Evolutionary conservation across 2,329 filamentous ascomycete species (phyloP), one percentile per base, ranked within the genome.

Genomic region (Penicillium glabrum): DNA sequence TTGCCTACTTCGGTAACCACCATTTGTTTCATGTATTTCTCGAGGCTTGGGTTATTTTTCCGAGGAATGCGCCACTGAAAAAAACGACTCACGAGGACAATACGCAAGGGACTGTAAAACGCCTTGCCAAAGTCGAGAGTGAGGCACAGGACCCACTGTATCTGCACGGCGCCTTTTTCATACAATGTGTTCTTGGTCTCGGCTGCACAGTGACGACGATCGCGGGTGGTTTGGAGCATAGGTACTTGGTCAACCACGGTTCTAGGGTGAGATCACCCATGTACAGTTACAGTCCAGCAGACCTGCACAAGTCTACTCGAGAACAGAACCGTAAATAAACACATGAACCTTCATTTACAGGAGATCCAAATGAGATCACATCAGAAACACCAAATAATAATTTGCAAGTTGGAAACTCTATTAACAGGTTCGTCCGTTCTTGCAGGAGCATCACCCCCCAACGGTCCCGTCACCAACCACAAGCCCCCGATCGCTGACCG

Each of bases 391-490:
- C 9, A 8, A 5, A 39, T 19, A 19, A 19, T 11, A 4, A 9
- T 3, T 10, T 4, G 35, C 8, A 19, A 39, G 8, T 39, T n/a
- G 35, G 8, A 39, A 56, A 57, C 39, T 41, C 19, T 41, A 41
- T 46, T 37, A 44, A 61, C 46, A 55, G 58, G 61, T 65, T 65
- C 63, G 61, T 64, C 62, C 56, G 58, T 56, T 27, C 46, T 43
- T 60, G 60, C 60, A 60, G 50, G 39, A 53, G 46, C 44, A 46
- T 52, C 54, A 55, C 26, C 51, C 45, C 48, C 51, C 57, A 63
- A 63, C 59, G 57, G 57, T 45, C 44, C 35, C 45, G 39, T 58
- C 55, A 27, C 60, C 60, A 60, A 62, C 60, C 60, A 61, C 19
- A 31, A 27, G 35, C 16, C 41, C 43, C 44, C 59, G 57, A 61